Base-by-base conservation (phyloP, 116 monocot species). In the Dioscorea cayenensis region DNA sequence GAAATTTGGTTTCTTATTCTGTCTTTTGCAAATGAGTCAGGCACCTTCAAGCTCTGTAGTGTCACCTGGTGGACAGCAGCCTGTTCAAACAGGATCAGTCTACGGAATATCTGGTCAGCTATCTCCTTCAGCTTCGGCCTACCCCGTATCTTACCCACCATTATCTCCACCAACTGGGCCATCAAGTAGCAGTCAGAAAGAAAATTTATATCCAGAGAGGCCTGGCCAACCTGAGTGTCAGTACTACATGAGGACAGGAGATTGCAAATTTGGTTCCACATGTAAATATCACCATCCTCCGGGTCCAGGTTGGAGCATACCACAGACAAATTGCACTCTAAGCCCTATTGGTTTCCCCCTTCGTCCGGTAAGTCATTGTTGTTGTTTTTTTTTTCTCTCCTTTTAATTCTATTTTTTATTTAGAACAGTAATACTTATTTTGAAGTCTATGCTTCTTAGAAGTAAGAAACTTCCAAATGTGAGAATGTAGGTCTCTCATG, bases 271-370 rank as follows among this genome's bases (percentile, higher is more conserved):
- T 65, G 94, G 99, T 55, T 68, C 91, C 32, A 76, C 91, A 43
- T 99, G 99, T 75, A 94, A 79, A 81, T 99, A 91, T 63, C 84
- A 99, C 79, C 99, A 99, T 79, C 99, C 94, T 51, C 83, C 77
- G 58, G 84, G 81, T 11, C 83, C 77, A 58, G 84, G 81, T 11
- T 77, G 80, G 84, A 85, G 77, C 14, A 55, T 77, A 36, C 79
- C 77, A 51, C 77, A 75, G 66, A 80, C 73, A 49, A 84, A 81
- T 62, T 77, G 73, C 71, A 64, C 75, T 13, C 78, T 94, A 21
- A 91, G 75, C 72, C 84, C 89, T 43, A 72, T 94, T 0, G 89
- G 99, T 21, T 85, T 91, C 58, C 99, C 99, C 75, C 79, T 99
- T 82, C 91, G 99, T 36, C 91, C 91, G 75, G 94, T 99, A 84